A percentile compares a stretch with the other conserved stretches of the same genome.
Conservation (phyloP, 257 asterid species). For the Capsicum baccatum region DNA sequence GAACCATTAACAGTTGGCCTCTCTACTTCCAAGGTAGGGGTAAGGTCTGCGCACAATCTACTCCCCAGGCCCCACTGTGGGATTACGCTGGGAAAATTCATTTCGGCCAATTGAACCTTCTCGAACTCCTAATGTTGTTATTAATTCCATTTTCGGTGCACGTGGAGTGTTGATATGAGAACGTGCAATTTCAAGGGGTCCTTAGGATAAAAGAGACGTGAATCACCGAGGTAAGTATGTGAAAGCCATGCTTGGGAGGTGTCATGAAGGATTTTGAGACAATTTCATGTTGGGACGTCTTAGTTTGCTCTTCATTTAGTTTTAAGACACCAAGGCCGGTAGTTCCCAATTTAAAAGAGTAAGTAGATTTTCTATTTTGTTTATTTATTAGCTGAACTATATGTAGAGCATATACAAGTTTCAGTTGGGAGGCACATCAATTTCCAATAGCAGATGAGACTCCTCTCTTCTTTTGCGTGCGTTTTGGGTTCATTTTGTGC, state of each 20-base stretch:
- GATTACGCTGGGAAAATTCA: too few species aligned
- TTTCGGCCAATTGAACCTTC: too few species aligned
- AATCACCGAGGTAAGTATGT: slow-evolving; percentile 2
- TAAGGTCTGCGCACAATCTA: too few species aligned
- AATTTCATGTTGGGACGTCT: background rate
- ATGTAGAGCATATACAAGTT: background rate
- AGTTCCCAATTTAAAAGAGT: background rate
- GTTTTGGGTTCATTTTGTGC: background rate
- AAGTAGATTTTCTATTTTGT: background rate
- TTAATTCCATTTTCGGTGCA: background rate
- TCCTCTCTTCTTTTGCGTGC: background rate
- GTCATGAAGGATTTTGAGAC: background rate
- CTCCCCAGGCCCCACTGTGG: too few species aligned
- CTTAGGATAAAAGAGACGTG: background rate
- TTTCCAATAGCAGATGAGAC: background rate
- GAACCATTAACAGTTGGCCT: background rate
- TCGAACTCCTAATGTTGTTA: too few species aligned
- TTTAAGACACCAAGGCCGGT: background rate
- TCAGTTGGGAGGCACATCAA: background rate
- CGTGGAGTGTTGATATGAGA: slow-evolving; percentile 4
- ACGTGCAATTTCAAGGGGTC: background rate
- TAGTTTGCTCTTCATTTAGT: background rate
- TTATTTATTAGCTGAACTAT: background rate
- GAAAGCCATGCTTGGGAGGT: background rate
- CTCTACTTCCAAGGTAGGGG: too few species aligned